Evolutionary conservation across 1,284 basidiomycete species (phyloP).

Genomic region (Heterobasidion annosum): DNA sequence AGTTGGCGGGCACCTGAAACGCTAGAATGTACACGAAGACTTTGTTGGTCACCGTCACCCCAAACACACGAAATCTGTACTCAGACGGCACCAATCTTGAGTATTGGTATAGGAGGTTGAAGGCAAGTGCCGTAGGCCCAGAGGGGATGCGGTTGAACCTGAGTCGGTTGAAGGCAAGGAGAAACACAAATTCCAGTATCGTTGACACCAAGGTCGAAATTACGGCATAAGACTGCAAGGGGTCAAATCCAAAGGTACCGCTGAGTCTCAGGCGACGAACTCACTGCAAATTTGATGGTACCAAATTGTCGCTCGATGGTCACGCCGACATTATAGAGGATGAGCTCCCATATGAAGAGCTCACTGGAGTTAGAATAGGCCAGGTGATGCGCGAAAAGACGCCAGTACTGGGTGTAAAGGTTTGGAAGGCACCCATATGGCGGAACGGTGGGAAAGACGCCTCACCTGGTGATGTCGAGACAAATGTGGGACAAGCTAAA

Average conservation of each 20-base stretch:
- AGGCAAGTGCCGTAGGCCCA: constrained; percentile 66
- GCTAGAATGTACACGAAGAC: constrained; percentile 18
- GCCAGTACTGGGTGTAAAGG: constrained; percentile 63
- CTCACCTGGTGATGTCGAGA: constrained; percentile 61
- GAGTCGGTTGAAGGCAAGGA: constrained; percentile 53
- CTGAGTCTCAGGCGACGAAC: constrained; percentile 17
- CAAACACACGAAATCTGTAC: constrained; percentile 72
- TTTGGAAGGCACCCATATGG: neutral
- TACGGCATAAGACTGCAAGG: constrained; percentile 5
- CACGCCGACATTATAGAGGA: constrained; percentile 69
- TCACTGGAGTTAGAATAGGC: constrained; percentile 83
- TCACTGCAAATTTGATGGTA: constrained; percentile 80
- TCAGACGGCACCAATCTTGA: constrained; percentile 66
- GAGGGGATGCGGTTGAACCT: constrained; percentile 68
- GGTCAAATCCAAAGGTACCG: neutral
- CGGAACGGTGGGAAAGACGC: neutral
- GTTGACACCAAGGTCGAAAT: constrained; percentile 59
- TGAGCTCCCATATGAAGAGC: constrained; percentile 67
- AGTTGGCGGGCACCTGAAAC: constrained; percentile 5
- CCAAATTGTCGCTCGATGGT: constrained; percentile 84
- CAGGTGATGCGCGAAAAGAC: constrained; percentile 66
- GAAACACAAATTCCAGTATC: constrained; percentile 51
- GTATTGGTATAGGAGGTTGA: constrained; percentile 76
- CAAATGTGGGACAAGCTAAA: constrained; percentile 59
- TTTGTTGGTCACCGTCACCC: constrained; percentile 71